Percentiles rank a stretch among this genome's conserved stretches.
Conservation (phyloP, 2,329 filamentous ascomycete species). For the Phaeophleospora eucalypticola region DNA sequence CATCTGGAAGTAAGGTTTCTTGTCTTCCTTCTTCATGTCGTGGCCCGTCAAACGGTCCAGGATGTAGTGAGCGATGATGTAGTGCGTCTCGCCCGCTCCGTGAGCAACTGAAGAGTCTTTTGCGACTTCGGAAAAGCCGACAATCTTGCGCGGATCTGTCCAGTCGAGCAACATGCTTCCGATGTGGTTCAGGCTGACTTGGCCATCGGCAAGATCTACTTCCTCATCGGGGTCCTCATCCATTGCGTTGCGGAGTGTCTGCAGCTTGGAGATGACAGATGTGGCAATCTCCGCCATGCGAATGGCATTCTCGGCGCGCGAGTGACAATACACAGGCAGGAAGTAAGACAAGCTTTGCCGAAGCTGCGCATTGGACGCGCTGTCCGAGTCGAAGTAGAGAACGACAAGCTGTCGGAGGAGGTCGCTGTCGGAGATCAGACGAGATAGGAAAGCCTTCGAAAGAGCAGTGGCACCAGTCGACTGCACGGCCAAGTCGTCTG, state of each 20-base stretch:
- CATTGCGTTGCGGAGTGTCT: conserved; percentile 34
- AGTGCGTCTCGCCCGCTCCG: conserved; percentile 54
- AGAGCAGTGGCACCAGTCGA: conserved; percentile 75
- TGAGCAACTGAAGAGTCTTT: conserved; percentile 12
- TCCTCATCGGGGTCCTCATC: conserved; percentile 51
- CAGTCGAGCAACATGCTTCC: conserved; percentile 85
- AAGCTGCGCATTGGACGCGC: conserved; percentile 72
- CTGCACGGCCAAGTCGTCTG: conserved; percentile 69
- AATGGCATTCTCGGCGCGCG: conserved; percentile 73
- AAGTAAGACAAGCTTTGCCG: conserved; percentile 89
- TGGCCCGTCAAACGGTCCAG: conserved; percentile 67
- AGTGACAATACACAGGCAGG: conserved; percentile 90
- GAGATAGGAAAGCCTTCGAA: conserved; percentile 79
- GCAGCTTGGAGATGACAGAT: conserved; percentile 67
- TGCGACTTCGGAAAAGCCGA: conserved; percentile 35
- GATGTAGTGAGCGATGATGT: conserved; percentile 72
- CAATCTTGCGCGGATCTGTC: conserved; percentile 83
- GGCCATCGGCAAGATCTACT: conserved; percentile 64
- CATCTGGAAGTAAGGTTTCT: conserved; percentile 72
- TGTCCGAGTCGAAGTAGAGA: conserved; percentile 82
- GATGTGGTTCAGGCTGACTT: conserved; percentile 70
- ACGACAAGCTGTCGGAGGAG: conserved; percentile 81
- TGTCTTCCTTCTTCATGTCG: conserved; percentile 69
- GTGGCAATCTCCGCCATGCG: conserved; percentile 73
- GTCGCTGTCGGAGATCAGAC: conserved; percentile 66